Conservation (phyloP, 257 asterid species). For the Mentha longifolia region DNA sequence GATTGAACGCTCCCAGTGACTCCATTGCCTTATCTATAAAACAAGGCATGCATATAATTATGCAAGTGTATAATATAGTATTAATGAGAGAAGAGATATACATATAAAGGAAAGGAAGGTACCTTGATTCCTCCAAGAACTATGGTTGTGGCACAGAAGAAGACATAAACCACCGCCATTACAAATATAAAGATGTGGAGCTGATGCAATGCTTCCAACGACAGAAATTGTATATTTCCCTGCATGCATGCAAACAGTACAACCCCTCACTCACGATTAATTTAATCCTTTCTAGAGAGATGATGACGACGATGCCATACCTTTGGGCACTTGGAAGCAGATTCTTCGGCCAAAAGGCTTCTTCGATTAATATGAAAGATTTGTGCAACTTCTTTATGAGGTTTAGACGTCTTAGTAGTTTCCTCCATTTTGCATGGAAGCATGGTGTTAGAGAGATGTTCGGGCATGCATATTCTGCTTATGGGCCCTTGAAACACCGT, state of each 20-base stretch:
- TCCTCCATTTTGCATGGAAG: constrained; percentile 65
- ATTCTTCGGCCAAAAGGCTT: constrained; percentile 50
- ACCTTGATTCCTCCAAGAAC: constrained; percentile 77
- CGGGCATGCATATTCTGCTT: constrained; percentile 65
- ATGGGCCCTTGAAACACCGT: constrained; percentile 69
- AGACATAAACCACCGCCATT: constrained; percentile 76
- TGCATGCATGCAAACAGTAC: constrained; percentile 32
- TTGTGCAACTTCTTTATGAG: constrained; percentile 11
- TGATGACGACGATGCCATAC: constrained; percentile 24
- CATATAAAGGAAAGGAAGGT: not conserved
- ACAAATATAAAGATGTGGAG: constrained; percentile 91
- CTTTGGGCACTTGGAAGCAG: constrained; percentile 46
- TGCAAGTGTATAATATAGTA: too few relatives aligned
- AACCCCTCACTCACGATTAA: not conserved
- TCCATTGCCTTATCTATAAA: constrained; percentile 75
- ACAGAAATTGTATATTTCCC: constrained; percentile 71
- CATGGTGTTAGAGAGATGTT: constrained; percentile 55
- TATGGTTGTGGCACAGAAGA: constrained; percentile 75
- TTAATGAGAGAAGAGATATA: not conserved
- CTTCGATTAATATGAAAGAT: constrained; percentile 27
- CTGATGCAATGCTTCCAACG: constrained; percentile 82
- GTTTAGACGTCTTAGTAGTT: not conserved
- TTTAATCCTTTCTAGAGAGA: not conserved
- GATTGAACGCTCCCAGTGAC: constrained; percentile 71
- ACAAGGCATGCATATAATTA: too few relatives aligned